Percentiles rank a stretch among this genome's conserved stretches.
Evolutionary conservation across 2,329 filamentous ascomycete species (phyloP).

Genomic region (Aspergillus aculeatus): DNA sequence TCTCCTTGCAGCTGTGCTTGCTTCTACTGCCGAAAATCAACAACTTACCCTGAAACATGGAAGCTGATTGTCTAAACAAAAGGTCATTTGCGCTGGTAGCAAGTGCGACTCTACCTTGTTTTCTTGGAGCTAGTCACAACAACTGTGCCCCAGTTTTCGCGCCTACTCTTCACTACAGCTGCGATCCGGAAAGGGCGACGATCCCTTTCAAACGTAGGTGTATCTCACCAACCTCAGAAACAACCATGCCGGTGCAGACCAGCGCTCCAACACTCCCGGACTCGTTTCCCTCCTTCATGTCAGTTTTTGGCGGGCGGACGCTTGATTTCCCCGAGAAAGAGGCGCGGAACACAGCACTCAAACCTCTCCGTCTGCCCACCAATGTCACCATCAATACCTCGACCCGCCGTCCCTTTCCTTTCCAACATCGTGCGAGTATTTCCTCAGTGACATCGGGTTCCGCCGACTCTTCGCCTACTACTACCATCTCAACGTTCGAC

Average conservation of each 20-base stretch:
- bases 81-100: constrained; percentile 45
- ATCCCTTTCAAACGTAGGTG: constrained; percentile 32
- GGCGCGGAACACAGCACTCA: constrained; percentile 26
- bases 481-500: constrained; percentile 87
- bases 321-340: constrained; percentile 26
- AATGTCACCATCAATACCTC: constrained; percentile 29
- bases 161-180: constrained; percentile 25
- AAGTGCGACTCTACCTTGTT: constrained; percentile 31
- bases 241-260: constrained; percentile 42
- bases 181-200: constrained; percentile 27
- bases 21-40: constrained; percentile 15
- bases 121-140: constrained; percentile 30
- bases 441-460: constrained; percentile 66
- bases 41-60: constrained; percentile 22
- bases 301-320: constrained; percentile 49
- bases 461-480: constrained; percentile 91
- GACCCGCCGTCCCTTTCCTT: constrained; percentile 25
- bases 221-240: constrained; percentile 17
- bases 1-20: constrained; percentile 30
- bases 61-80: constrained; percentile 34
- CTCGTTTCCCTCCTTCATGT: constrained; percentile 54
- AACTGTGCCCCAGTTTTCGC: constrained; percentile 23
- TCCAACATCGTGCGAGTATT: constrained; percentile 44
- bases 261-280: constrained; percentile 41
- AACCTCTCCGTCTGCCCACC: constrained; percentile 29